Conservation (phyloP, 2,329 filamentous ascomycete species). For the Ceratocystis variospora region DNA sequence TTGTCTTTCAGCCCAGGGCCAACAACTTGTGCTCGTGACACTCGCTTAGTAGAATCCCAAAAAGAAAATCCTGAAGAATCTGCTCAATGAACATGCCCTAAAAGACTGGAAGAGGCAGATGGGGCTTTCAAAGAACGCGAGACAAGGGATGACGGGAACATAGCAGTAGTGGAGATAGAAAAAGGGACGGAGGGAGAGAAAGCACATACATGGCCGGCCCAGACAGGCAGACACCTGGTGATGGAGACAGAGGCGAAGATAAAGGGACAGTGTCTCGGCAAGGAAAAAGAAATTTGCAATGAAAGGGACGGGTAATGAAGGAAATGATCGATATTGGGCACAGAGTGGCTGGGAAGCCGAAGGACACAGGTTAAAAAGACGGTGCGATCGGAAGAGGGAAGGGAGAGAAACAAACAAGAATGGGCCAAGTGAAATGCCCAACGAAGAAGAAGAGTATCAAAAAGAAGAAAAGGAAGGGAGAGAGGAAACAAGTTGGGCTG, state of each 20-base stretch:
- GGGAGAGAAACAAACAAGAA: not conserved
- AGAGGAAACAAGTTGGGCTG: not conserved
- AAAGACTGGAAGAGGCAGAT: too few species aligned
- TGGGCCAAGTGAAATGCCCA: not conserved
- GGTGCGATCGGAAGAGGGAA: not conserved
- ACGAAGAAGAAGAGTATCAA: not conserved
- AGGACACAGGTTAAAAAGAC: not conserved
- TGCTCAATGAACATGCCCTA: too few species aligned
- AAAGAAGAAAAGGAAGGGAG: not conserved
- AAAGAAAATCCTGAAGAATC: too few species aligned
- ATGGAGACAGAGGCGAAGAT: not conserved
- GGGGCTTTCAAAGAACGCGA: too few species aligned
- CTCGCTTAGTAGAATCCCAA: too few species aligned
- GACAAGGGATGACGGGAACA: too few species aligned
- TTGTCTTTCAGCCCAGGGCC: too few species aligned
- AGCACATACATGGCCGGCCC: too few species aligned
- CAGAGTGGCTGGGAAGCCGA: not conserved
- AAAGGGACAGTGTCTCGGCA: not conserved
- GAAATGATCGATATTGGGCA: not conserved
- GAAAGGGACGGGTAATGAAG: not conserved
- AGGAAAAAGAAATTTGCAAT: not conserved
- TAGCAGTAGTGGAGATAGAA: too few species aligned
- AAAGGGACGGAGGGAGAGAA: too few species aligned
- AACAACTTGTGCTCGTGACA: too few species aligned
- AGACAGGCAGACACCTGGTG: too few species aligned